Evolutionary conservation across 306 rosid genomes (phyloP), one percentile per base, ranked within the genome.

Genomic region (Begonia fuchsioides): DNA sequence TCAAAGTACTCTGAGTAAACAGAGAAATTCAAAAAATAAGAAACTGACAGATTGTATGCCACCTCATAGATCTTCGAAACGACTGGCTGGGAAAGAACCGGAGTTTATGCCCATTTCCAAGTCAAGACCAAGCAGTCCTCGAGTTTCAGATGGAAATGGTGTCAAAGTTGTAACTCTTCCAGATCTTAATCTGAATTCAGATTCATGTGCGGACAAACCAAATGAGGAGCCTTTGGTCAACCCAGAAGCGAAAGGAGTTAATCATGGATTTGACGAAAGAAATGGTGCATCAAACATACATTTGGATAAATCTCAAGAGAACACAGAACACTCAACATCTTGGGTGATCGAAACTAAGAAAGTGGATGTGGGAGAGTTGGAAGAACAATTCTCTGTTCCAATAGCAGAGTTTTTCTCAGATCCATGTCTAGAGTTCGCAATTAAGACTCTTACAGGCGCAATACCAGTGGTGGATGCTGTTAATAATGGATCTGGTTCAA

Each of bases 21-120:
- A 47, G 9, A 55, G 78, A 46, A 68, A 60, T 52, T 61, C 69
- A 17, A 72, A 43, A 52, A 49, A 39, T 56, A 58, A 73, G 60
- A 68, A 26, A 5, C 35, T 26, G 35, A 26, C 69, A 53, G 64
- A 72, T 13, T 65, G 56, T 55, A 67, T 18, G 53, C 54, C 66
- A 65, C 66, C 68, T 49, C 66, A 55, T 43, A 80, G 95, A 15
- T 76, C 63, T 55, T 88, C 95, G 13, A 81, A 51, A 19, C 75
- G 93, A 66, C 84, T 84, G 61, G 76, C 96, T 68, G 86, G 83
- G 56, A 14, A 47, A 62, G 73, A 65, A 62, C 82, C 80, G 57
- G 75, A 70, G 58, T 67, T 62, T 49, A 55, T 50, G 61, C 54
- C 48, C 41, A 54, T 68, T 49, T 61, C 54, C 54, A 62, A 55